Evolutionary conservation across 2,329 filamentous ascomycete genomes (phyloP).

Genomic region (Ustulina deusta): DNA sequence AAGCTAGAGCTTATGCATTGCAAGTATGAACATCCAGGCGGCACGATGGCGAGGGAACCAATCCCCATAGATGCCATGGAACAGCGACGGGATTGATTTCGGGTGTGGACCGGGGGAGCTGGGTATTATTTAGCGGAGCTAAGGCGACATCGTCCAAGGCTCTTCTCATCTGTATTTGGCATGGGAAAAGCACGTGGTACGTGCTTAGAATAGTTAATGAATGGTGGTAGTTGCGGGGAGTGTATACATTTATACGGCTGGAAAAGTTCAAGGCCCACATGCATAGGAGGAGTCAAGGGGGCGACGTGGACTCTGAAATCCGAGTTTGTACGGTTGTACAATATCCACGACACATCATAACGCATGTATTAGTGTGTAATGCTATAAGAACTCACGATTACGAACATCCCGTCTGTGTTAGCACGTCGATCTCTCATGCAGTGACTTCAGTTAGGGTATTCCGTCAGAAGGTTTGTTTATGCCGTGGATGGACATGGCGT

Average conservation of each 20-base stretch:
- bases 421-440: neutral
- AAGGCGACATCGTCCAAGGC: constrained; percentile 28
- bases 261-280: constrained; percentile 48
- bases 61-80: constrained; percentile 27
- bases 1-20: constrained; percentile 18
- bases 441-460: neutral
- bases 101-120: constrained; percentile 39
- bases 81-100: constrained; percentile 41
- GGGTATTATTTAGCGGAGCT: constrained; percentile 39
- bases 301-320: constrained; percentile 44
- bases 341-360: constrained; percentile 45
- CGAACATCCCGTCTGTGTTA: constrained; percentile 12
- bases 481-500: neutral
- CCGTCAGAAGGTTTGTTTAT: neutral
- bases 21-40: constrained; percentile 4
- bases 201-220: constrained; percentile 39
- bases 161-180: constrained; percentile 41
- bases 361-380: constrained; percentile 51
- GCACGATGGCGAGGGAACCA: constrained; percentile 19
- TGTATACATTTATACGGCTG: constrained; percentile 53
- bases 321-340: constrained; percentile 51
- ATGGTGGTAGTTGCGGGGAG: constrained; percentile 40
- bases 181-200: constrained; percentile 45
- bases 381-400: constrained; percentile 43
- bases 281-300: constrained; percentile 52